phyloP scores from a whole-genome alignment of 371 early-diverging fungal species.

The Rhizopus stolonifer region DNA sequence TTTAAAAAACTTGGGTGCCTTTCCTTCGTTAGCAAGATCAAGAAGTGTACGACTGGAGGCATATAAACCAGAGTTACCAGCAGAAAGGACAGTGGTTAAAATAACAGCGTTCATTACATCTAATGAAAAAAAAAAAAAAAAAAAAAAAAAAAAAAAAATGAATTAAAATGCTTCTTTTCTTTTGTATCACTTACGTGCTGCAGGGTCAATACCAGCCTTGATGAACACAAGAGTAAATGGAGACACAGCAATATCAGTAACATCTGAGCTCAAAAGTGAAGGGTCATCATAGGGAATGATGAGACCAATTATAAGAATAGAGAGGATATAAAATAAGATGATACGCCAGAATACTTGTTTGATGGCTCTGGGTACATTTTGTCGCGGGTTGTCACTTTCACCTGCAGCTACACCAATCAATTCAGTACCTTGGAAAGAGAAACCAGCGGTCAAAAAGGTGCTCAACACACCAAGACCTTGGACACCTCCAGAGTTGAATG shows the following conservation, averaged over 20 bases:
- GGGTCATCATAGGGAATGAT: slow-evolving; percentile 64
- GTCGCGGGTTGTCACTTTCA: slow-evolving; percentile 72
- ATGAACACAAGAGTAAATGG: slow-evolving; percentile 70
- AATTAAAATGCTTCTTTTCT: background rate
- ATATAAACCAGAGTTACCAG: slow-evolving; percentile 72
- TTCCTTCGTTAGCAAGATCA: slow-evolving; percentile 61
- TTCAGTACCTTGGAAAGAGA: slow-evolving; percentile 88
- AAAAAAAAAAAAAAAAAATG: background rate
- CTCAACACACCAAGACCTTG: slow-evolving; percentile 35
- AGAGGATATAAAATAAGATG: slow-evolving; percentile 62
- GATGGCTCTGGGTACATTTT: slow-evolving; percentile 59
- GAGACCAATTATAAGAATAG: slow-evolving; percentile 68
- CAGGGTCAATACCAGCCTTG: slow-evolving; percentile 49
- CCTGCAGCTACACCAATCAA: slow-evolving; percentile 76
- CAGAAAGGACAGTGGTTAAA: slow-evolving; percentile 59
- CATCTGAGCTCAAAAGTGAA: slow-evolving; percentile 48
- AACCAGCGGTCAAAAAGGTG: slow-evolving; percentile 78
- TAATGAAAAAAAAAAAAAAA: background rate
- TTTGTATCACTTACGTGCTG: slow-evolving; percentile 23
- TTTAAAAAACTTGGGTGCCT: slow-evolving; percentile 51
- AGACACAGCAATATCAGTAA: slow-evolving; percentile 53
- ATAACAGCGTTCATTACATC: slow-evolving; percentile 49
- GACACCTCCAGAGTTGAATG: slow-evolving; percentile 33
- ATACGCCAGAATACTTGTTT: slow-evolving; percentile 56
- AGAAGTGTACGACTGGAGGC: slow-evolving; percentile 69